Evolutionary conservation across 1,139 yeast species (phyloP).

Genomic region (Candida sp.): DNA sequence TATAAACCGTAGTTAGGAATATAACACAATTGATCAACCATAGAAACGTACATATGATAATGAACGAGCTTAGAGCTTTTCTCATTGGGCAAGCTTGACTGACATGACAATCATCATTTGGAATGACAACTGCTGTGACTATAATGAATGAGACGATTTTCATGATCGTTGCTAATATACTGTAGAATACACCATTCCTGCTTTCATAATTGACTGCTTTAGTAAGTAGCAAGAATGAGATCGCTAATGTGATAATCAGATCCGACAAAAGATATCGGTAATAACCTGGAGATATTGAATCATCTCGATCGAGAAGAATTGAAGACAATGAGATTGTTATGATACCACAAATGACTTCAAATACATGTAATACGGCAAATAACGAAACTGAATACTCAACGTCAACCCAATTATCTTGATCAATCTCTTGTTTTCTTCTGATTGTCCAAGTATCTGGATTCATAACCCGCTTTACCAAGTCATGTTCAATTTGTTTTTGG

Average conservation of each 20-base stretch:
- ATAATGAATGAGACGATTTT: slow-evolving; percentile 12
- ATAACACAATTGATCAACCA: slow-evolving; percentile 39
- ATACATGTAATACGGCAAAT: slow-evolving; percentile 28
- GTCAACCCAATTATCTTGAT: slow-evolving; percentile 15
- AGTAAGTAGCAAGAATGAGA: slow-evolving; percentile 33
- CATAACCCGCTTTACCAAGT: slow-evolving; percentile 34
- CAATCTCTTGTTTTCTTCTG: slow-evolving; percentile 8
- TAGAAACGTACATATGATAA: slow-evolving; percentile 36
- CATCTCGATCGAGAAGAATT: slow-evolving; percentile 23
- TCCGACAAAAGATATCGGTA: slow-evolving; percentile 40
- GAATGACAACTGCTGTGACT: slow-evolving; percentile 9
- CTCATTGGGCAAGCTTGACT: slow-evolving; percentile 27
- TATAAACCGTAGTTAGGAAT: slow-evolving; percentile 39
- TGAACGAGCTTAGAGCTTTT: slow-evolving; percentile 35
- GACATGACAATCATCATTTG: slow-evolving; percentile 14
- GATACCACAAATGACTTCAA: slow-evolving; percentile 33
- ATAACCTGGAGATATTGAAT: slow-evolving; percentile 17
- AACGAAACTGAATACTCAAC: slow-evolving; percentile 22
- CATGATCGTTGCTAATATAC: slow-evolving; percentile 26
- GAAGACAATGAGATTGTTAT: slow-evolving; percentile 29
- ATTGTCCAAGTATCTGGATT: slow-evolving; percentile 27
- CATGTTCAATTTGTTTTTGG: slow-evolving; percentile 24
- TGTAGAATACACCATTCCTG: slow-evolving; percentile 43
- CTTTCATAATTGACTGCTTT: slow-evolving; percentile 36
- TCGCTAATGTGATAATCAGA: slow-evolving; percentile 29